phyloP scores from a whole-genome alignment of 2,329 filamentous ascomycete genomes.

The Paracoccidioides lutzii region DNA sequence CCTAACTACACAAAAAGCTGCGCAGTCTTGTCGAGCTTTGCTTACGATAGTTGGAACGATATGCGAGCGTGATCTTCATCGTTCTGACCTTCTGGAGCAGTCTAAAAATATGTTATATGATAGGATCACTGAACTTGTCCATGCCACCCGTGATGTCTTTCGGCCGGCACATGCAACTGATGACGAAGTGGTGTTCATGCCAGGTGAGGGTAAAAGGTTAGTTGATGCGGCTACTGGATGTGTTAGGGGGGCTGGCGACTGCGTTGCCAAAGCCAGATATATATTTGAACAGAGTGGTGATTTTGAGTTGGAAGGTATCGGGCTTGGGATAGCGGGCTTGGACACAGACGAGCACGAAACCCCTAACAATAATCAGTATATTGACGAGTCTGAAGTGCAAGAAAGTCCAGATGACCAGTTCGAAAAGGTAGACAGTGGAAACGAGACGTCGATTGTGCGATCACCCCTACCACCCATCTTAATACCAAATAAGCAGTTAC shows the following conservation, averaged over 20 bases:
- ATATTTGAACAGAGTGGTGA: slow-evolving; percentile 83
- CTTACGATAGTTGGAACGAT: slow-evolving; percentile 71
- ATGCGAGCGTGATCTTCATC: slow-evolving; percentile 60
- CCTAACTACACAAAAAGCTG: slow-evolving; percentile 68
- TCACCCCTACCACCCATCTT: slow-evolving; percentile 35
- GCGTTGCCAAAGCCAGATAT: slow-evolving; percentile 71
- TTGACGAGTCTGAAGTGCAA: neutral
- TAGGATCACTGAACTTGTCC: slow-evolving; percentile 65
- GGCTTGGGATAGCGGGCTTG: slow-evolving; percentile 36
- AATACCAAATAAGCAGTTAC: slow-evolving; percentile 27
- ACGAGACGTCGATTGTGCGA: slow-evolving; percentile 13
- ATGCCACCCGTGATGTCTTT: slow-evolving; percentile 68
- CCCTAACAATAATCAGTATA: neutral
- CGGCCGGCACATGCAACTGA: slow-evolving; percentile 54
- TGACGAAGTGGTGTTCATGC: slow-evolving; percentile 64
- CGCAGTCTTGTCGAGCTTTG: slow-evolving; percentile 66
- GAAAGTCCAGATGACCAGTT: neutral
- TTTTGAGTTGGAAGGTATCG: slow-evolving; percentile 58
- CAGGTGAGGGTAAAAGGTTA: slow-evolving; percentile 62
- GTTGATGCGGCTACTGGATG: slow-evolving; percentile 72
- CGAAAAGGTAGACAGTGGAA: neutral
- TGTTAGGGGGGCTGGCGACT: slow-evolving; percentile 81
- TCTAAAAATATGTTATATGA: slow-evolving; percentile 67
- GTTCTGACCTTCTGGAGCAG: slow-evolving; percentile 52
- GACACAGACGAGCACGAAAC: slow-evolving; percentile 1